Conservation (phyloP, 2,329 filamentous ascomycete genomes). For the Stachybotrys chlorohalonatus region DNA sequence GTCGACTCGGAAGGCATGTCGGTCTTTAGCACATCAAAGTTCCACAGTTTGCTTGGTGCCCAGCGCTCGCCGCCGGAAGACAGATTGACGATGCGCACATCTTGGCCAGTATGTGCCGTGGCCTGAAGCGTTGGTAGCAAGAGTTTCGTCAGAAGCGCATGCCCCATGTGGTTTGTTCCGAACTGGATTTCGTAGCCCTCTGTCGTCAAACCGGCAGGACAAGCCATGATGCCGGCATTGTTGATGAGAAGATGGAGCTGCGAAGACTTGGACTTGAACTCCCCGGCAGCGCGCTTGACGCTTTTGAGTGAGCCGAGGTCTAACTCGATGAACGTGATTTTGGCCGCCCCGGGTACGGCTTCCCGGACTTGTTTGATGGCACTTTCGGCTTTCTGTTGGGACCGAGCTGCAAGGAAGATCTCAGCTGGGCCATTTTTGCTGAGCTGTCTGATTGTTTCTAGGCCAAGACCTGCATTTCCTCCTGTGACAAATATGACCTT, state of each 20-base stretch:
- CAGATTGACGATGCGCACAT: neutral
- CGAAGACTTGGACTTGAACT: slow-evolving; percentile 20
- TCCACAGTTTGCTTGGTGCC: neutral
- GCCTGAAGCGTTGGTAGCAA: slow-evolving; percentile 14
- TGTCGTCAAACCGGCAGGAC: slow-evolving; percentile 21
- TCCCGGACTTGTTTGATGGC: slow-evolving; percentile 25
- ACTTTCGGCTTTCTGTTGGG: slow-evolving; percentile 23
- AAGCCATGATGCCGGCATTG: slow-evolving; percentile 28
- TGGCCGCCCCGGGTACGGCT: slow-evolving; percentile 7
- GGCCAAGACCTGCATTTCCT: slow-evolving; percentile 18
- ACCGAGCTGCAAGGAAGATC: slow-evolving; percentile 17
- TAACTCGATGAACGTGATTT: slow-evolving; percentile 26
- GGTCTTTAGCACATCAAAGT: slow-evolving; percentile 1
- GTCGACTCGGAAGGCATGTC: neutral
- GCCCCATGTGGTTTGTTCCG: slow-evolving; percentile 35
- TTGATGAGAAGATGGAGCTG: slow-evolving; percentile 33
- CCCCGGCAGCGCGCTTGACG: slow-evolving; percentile 27
- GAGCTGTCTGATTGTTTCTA: slow-evolving; percentile 6
- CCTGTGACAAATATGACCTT: slow-evolving; percentile 38
- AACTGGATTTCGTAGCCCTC: slow-evolving; percentile 38
- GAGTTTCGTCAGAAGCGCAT: slow-evolving; percentile 29
- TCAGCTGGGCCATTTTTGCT: slow-evolving; percentile 5
- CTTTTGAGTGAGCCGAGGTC: slow-evolving; percentile 36
- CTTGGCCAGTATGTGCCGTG: slow-evolving; percentile 7
- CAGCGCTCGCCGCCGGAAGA: neutral